These are phyloP conservation scores for Colletotrichum sp. DNA, from an alignment of 2,329 filamentous ascomycete genomes.

Conservation along the genomic window DNA sequence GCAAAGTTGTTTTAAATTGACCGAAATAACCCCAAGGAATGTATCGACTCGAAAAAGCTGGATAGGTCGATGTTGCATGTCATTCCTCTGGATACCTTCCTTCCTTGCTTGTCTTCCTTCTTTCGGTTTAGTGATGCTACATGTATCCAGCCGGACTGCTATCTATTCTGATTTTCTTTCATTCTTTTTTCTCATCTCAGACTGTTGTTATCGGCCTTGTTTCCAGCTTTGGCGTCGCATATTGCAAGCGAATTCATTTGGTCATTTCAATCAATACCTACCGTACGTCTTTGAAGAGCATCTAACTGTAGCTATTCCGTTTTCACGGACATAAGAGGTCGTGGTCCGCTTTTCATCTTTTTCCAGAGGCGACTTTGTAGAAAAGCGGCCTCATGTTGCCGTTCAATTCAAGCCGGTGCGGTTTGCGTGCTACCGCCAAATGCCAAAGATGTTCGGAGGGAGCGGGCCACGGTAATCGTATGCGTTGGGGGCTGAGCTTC, in stretches of 20 bases:
- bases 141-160: background rate
- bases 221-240: background rate
- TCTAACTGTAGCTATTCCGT: background rate
- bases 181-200: no score
- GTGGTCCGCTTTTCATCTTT: background rate
- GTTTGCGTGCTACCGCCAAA: background rate
- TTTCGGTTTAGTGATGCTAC: background rate
- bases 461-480: background rate
- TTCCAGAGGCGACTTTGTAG: background rate
- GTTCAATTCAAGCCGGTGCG: background rate
- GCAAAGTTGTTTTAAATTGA: background rate
- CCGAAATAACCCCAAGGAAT: background rate
- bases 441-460: background rate
- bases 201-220: background rate
- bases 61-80: background rate
- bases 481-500: background rate
- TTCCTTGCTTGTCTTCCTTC: background rate
- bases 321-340: fast-evolving
- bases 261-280: no score
- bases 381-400: background rate
- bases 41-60: background rate
- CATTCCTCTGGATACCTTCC: background rate
- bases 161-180: background rate
- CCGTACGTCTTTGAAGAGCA: background rate
- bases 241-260: no score